Conservation (phyloP, 805 yeast genomes). For the Suhomyces vadensis region DNA sequence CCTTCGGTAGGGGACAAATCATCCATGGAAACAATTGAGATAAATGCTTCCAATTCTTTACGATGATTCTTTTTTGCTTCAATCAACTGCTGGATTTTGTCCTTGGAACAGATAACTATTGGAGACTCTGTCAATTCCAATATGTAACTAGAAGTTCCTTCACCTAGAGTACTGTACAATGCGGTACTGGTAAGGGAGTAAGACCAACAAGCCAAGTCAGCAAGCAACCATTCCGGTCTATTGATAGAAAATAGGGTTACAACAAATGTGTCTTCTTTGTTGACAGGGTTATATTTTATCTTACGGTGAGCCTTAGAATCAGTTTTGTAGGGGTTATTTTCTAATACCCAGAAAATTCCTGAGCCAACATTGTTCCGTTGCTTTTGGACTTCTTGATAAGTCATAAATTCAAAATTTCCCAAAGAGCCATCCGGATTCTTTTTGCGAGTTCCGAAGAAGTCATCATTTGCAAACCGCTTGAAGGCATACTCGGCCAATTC, state of each 20-base stretch:
- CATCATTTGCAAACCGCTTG: slow-evolving; percentile 12
- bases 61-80: slow-evolving; percentile 40
- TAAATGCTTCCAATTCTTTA: slow-evolving; percentile 39
- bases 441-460: slow-evolving; percentile 14
- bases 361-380: slow-evolving; percentile 38
- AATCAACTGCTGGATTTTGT: slow-evolving; percentile 49
- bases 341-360: slow-evolving; percentile 36
- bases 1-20: slow-evolving; percentile 8
- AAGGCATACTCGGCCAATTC: slow-evolving; percentile 19
- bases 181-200: slow-evolving; percentile 39
- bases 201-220: slow-evolving; percentile 36
- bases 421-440: slow-evolving; percentile 24
- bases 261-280: slow-evolving; percentile 23
- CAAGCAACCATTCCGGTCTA: slow-evolving; percentile 37
- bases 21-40: slow-evolving; percentile 60
- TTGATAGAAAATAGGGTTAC: slow-evolving; percentile 35
- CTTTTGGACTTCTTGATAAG: slow-evolving; percentile 30
- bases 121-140: slow-evolving; percentile 37
- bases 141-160: slow-evolving; percentile 33
- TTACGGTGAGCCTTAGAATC: slow-evolving; percentile 25
- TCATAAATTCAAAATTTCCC: slow-evolving; percentile 31
- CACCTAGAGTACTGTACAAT: slow-evolving; percentile 43
- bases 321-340: slow-evolving; percentile 33
- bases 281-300: slow-evolving; percentile 18
- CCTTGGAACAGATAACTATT: slow-evolving; percentile 53